Percentiles rank a stretch among this genome's conserved stretches.
These are phyloP conservation scores for Cryptococcus deneoformans DNA, from an alignment of 1,284 basidiomycete genomes.

Conservation along the genomic window DNA sequence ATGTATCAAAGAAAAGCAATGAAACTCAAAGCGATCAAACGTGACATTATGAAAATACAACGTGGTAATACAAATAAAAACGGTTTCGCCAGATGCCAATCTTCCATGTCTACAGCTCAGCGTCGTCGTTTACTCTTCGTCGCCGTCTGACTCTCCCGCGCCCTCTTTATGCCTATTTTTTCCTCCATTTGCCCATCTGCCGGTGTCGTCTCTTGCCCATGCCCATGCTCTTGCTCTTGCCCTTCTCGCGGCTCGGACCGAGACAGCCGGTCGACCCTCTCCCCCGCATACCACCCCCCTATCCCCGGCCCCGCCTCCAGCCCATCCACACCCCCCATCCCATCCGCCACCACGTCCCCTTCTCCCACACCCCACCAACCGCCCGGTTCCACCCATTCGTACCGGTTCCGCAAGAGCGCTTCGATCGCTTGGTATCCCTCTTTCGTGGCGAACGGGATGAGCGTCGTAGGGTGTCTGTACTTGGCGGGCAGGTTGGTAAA, in stretches of 20 bases:
- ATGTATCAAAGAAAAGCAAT: too few species aligned
- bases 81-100: too few species aligned
- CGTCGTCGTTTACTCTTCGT: too few species aligned
- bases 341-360: conserved; percentile 37
- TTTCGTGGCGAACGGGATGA: conserved; percentile 48
- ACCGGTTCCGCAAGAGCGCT: conserved; percentile 29
- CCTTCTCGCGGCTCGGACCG: conserved; percentile 10
- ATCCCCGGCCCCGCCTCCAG: conserved; percentile 24
- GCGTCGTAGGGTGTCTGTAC: conserved; percentile 52
- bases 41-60: too few species aligned
- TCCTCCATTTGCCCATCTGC: too few species aligned
- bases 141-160: too few species aligned
- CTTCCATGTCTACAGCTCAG: too few species aligned
- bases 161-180: too few species aligned
- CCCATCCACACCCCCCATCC: conserved; percentile 17
- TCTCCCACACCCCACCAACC: conserved; percentile 41
- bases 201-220: neutral
- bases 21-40: too few species aligned
- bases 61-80: too few species aligned
- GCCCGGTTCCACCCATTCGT: conserved; percentile 29
- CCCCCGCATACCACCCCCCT: conserved; percentile 18
- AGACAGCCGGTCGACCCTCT: conserved; percentile 5
- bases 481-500: conserved; percentile 52
- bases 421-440: conserved; percentile 49
- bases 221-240: neutral